Conservation (phyloP, 768 basidiomycete genomes). For the Leccinum truebloodii region DNA sequence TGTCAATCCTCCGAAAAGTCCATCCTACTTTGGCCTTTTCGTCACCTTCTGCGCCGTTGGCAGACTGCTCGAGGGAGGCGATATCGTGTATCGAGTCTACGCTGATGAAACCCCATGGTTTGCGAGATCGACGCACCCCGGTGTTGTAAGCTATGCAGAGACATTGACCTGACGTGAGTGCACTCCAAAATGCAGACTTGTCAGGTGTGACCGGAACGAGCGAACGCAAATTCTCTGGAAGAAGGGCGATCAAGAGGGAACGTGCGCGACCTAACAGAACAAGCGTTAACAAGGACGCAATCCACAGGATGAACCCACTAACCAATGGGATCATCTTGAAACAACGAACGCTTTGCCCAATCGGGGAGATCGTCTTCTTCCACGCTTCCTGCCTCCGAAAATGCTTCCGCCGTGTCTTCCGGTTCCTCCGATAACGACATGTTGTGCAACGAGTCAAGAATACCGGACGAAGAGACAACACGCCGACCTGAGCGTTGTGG, state of each 20-base stretch:
- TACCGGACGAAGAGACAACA: conserved; percentile 56
- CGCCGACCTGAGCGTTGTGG: conserved; percentile 39
- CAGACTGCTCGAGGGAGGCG: conserved; percentile 57
- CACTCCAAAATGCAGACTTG: conserved; percentile 45
- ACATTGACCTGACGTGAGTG: conserved; percentile 74
- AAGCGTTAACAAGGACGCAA: conserved; percentile 5
- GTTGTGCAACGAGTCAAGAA: conserved; percentile 53
- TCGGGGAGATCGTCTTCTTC: conserved; percentile 74
- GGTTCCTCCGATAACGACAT: conserved; percentile 59
- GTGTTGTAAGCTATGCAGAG: conserved; percentile 82
- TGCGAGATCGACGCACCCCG: conserved; percentile 74
- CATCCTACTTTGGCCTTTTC: conserved; percentile 60
- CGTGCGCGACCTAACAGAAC: conserved; percentile 58
- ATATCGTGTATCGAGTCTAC: conserved; percentile 80
- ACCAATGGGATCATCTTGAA: conserved; percentile 62
- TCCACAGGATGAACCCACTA: conserved; percentile 24
- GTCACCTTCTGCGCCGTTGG: conserved; percentile 35
- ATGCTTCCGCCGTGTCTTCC: conserved; percentile 46
- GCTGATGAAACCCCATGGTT: conserved; percentile 88
- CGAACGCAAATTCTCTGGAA: conserved; percentile 57
- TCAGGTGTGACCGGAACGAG: conserved; percentile 37
- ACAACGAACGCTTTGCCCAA: conserved; percentile 70
- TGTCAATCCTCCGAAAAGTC: conserved; percentile 87
- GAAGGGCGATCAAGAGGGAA: conserved; percentile 56
- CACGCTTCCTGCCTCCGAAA: conserved; percentile 44